Evolutionary conservation across 495 filamentous ascomycete genomes (phyloP).

Genomic region (Extremus antarcticus): DNA sequence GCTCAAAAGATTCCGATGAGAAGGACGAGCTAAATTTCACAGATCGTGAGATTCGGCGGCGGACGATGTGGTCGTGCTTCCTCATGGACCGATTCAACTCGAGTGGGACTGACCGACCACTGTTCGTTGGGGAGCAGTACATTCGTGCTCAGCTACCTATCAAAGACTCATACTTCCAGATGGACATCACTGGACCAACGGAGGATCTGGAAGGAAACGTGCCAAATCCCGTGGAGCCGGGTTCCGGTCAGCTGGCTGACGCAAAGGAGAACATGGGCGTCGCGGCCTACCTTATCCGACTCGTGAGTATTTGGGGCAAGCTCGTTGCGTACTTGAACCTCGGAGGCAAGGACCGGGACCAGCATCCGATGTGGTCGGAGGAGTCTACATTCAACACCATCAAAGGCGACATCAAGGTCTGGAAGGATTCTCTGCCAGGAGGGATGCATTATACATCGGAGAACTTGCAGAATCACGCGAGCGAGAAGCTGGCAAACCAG

Average conservation of each 20-base stretch:
- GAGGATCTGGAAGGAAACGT: slow-evolving; percentile 72
- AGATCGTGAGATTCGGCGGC: slow-evolving; percentile 80
- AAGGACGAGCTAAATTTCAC: slow-evolving; percentile 70
- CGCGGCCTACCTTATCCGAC: slow-evolving; percentile 79
- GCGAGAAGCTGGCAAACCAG: slow-evolving; percentile 76
- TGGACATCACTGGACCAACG: slow-evolving; percentile 81
- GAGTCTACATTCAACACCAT: slow-evolving; percentile 65
- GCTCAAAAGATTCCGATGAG: slow-evolving; percentile 35
- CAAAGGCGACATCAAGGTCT: slow-evolving; percentile 58
- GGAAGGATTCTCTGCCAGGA: slow-evolving; percentile 58
- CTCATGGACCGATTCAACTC: slow-evolving; percentile 97
- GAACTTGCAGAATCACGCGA: slow-evolving; percentile 75
- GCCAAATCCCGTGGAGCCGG: slow-evolving; percentile 50
- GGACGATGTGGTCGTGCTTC: slow-evolving; percentile 97
- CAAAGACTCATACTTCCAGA: slow-evolving; percentile 78
- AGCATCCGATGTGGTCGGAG: slow-evolving; percentile 64
- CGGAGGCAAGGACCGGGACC: slow-evolving; percentile 68
- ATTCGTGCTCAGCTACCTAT: slow-evolving; percentile 85
- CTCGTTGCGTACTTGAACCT: slow-evolving; percentile 86
- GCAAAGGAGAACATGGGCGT: slow-evolving; percentile 86
- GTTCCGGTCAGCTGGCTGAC: slow-evolving; percentile 52
- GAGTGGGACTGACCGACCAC: slow-evolving; percentile 85
- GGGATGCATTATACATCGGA: slow-evolving; percentile 62
- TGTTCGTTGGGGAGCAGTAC: slow-evolving; percentile 80
- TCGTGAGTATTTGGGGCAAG: slow-evolving; percentile 78